Base-by-base conservation (phyloP, 306 rosid species). In the Castanea sativa region DNA sequence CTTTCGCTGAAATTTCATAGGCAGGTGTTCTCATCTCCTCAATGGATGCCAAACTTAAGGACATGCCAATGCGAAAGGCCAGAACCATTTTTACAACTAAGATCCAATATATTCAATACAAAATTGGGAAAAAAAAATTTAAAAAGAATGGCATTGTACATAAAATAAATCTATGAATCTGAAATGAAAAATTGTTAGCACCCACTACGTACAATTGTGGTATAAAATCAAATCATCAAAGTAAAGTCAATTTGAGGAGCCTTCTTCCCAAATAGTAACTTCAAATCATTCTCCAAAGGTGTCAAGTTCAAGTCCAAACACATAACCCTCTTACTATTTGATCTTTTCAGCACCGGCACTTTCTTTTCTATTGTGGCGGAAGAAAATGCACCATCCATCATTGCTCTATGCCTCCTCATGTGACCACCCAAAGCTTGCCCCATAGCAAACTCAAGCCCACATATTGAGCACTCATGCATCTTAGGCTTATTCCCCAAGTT, bases 261-360 rank as follows among this genome's bases (percentile, higher is more conserved):
- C 86, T 51, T 88, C 3, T 84, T 81, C 69, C 91, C 92, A 23
- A 92, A 92, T 65, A 91, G 55, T 38, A 38, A 38, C 43, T 38
- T 38, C 43, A 38, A 74, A 74, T 94, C 96, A 74, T 94, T 94
- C 88, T 94, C 96, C 43, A 94, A 68, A 1, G 96, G 98, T 41
- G 97, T 94, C 67, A 94, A 79, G 71, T 94, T 94, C 79, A 94
- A 87, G 76, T 94, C 97, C 88, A 94, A 73, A 41, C 87, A 85
- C 75, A 84, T 74, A 11, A 38, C 43, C 43, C 91, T 89, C 63
- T 20, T 81, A 76, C 91, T 90, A 55, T 65, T 82, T 0, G 92
- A 88, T 75, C 97, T 86, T 67, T 71, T 90, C 35, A 91, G 51
- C 82, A 89, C 86, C 1, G 94, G 91, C 30, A 58, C 65, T 60